Conservation (phyloP, 1,284 basidiomycete species). For the Apiotrichum mycotoxinovorans region DNA sequence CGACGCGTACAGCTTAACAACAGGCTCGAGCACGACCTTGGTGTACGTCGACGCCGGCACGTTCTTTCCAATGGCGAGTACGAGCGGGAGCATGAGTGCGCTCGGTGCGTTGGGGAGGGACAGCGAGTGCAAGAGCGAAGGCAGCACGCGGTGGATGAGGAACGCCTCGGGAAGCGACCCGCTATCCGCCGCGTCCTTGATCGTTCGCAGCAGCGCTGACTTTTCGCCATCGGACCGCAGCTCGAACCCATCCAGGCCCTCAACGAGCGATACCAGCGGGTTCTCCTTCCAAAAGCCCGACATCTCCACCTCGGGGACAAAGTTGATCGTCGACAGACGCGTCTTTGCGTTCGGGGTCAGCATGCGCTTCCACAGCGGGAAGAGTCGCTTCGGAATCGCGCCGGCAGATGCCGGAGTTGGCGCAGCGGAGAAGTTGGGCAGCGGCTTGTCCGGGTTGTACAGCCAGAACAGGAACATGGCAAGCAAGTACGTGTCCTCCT, state of each 20-base stretch:
- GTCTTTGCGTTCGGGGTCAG: conserved; percentile 81
- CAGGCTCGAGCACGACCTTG: conserved; percentile 66
- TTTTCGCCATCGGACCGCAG: conserved; percentile 81
- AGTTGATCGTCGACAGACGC: conserved; percentile 69
- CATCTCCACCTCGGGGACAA: conserved; percentile 70
- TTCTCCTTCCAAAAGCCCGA: conserved; percentile 82
- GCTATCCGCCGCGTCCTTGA: conserved; percentile 68
- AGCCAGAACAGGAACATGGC: conserved; percentile 77
- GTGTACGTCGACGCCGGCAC: conserved; percentile 69
- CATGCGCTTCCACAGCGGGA: conserved; percentile 78
- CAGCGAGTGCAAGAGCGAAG: conserved; percentile 76
- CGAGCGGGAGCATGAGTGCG: conserved; percentile 72
- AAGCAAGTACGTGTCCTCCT: conserved; percentile 78
- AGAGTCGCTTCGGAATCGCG: conserved; percentile 70
- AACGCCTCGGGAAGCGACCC: conserved; percentile 81
- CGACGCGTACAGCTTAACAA: conserved; percentile 77
- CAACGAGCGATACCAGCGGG: conserved; percentile 76
- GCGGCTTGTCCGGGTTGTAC: conserved; percentile 75
- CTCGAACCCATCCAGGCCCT: conserved; percentile 81
- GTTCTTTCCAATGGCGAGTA: conserved; percentile 72
- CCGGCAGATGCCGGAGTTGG: conserved; percentile 71
- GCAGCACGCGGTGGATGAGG: conserved; percentile 77
- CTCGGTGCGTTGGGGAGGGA: conserved; percentile 80
- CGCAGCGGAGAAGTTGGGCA: conserved; percentile 62
- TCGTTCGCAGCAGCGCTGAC: conserved; percentile 65